Evolutionary conservation across 495 filamentous ascomycete genomes (phyloP).

Genomic region (Beverwykella pulmonaria): DNA sequence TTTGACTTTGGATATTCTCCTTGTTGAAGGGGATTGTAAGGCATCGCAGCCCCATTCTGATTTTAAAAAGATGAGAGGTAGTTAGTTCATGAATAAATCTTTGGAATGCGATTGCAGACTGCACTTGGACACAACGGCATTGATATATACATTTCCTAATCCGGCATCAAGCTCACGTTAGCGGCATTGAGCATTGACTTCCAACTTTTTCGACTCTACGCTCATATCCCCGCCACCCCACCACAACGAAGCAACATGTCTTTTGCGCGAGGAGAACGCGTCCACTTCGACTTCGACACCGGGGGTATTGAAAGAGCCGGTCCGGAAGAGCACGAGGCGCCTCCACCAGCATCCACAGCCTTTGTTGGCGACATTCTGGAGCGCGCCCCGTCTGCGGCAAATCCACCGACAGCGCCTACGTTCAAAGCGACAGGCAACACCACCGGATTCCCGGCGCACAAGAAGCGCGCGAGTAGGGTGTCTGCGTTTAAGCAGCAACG

Average conservation of each 20-base stretch:
- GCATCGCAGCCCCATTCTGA: too few species aligned
- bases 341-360: slow-evolving; percentile 6
- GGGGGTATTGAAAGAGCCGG: slow-evolving; percentile 4
- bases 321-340: slow-evolving; percentile 1
- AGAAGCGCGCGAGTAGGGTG: slow-evolving; percentile 63
- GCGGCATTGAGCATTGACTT: background rate
- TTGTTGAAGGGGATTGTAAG: too few species aligned
- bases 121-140: too few species aligned
- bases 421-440: slow-evolving; percentile 56
- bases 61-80: too few species aligned
- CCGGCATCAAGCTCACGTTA: background rate
- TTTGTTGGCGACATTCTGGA: slow-evolving; percentile 82
- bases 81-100: background rate
- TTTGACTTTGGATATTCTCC: too few species aligned
- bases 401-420: slow-evolving; percentile 66
- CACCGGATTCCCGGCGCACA: slow-evolving; percentile 86
- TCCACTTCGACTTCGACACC: slow-evolving; percentile 29
- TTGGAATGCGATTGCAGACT: too few species aligned
- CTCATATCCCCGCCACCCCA: background rate
- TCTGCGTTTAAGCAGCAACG: slow-evolving; percentile 78
- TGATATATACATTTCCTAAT: background rate
- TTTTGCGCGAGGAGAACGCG: slow-evolving; percentile 35
- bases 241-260: slow-evolving; percentile 20
- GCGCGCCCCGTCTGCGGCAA: slow-evolving; percentile 57
- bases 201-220: background rate